Base-by-base conservation (phyloP, 108 stramenopile species). In the Cyclotella choctawhatcheeana region DNA sequence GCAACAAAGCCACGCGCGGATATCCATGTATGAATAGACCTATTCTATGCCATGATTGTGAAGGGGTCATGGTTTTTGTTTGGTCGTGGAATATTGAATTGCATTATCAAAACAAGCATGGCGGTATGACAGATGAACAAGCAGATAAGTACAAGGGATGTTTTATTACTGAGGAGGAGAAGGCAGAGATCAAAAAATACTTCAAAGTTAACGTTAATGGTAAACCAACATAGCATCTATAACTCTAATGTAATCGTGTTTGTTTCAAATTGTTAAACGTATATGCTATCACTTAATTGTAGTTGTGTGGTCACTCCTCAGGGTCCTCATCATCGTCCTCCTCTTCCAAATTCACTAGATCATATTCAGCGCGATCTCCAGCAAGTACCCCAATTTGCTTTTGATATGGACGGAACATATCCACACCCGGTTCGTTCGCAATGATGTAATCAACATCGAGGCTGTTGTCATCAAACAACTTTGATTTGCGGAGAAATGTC, bases 351-450 rank as follows among this genome's bases (percentile, higher is more conserved):
- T 64, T 21, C 8, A 31, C 62, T 24, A 64, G 26, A 8, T 34
- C 10, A 24, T 64, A 64, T 17, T 64, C 62, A 25, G 37, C 62
- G 29, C 35, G 18, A 5, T 43, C 33, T 3, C 62, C 62, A 64
- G 62, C 62, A 5, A 37, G 8, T 5, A 64, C 62, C 24, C 62
- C 62, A 37, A 64, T 31, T 3, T 10, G 4, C 8, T 14, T 22
- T 4, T 17, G 18, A 25, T 64, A 64, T 5, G 62, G 62, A 4
- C 35, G 4, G 17, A 64, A 43, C 62, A 64, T 64, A 17, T 64
- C 62, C 30, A 64, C 62, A 25, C 62, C 62, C 7, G 62, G 62
- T 26, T 64, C 62, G 8, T 5, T 26, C 20, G 35, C 24, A 4
- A 64, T 7, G 17, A 64, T 64, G 4, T 5, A 4, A 22, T 48